phyloP scores from a whole-genome alignment of 169 alveolate species.

The Eimeria maxima region DNA sequence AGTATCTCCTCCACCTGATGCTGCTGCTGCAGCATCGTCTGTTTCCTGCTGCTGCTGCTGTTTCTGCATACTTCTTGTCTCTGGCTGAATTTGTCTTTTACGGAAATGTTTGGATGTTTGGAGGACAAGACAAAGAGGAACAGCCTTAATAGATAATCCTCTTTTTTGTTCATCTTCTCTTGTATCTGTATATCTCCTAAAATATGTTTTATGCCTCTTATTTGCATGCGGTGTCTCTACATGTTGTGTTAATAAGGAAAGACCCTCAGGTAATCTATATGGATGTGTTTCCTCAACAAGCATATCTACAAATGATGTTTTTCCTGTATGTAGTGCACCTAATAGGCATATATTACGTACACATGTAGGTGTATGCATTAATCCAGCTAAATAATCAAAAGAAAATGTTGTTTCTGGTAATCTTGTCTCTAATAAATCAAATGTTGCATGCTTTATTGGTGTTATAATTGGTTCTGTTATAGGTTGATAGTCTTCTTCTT shows the following conservation, averaged over 20 bases:
- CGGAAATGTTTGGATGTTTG: constrained; percentile 93
- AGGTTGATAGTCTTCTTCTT: constrained; percentile 99
- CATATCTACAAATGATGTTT: constrained; percentile 98
- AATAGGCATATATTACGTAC: constrained; percentile 97
- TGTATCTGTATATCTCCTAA: constrained; percentile 96
- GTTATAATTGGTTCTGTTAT: constrained; percentile 98
- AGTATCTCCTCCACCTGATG: not conserved
- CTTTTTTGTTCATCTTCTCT: constrained; percentile 99
- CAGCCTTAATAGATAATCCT: constrained; percentile 97
- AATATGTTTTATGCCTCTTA: constrained; percentile 29
- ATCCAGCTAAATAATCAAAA: constrained; percentile 95
- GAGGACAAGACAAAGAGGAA: constrained; percentile 98
- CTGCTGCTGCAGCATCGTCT: not conserved
- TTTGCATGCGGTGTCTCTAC: constrained; percentile 79
- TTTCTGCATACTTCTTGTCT: constrained; percentile 18
- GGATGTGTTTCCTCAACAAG: constrained; percentile 96
- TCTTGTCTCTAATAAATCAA: constrained; percentile 92
- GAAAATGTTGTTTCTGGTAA: constrained; percentile 95
- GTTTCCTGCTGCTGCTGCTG: constrained; percentile 18
- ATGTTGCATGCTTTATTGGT: constrained; percentile 95
- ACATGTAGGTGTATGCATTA: constrained; percentile 96
- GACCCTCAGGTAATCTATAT: constrained; percentile 5
- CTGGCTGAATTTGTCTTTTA: constrained; percentile 61
- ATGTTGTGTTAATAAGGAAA: constrained; percentile 51
- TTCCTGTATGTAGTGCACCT: constrained; percentile 99